Base-by-base conservation (phyloP, 2,329 filamentous ascomycete species). In the Sclerotinia sclerotiorum region DNA sequence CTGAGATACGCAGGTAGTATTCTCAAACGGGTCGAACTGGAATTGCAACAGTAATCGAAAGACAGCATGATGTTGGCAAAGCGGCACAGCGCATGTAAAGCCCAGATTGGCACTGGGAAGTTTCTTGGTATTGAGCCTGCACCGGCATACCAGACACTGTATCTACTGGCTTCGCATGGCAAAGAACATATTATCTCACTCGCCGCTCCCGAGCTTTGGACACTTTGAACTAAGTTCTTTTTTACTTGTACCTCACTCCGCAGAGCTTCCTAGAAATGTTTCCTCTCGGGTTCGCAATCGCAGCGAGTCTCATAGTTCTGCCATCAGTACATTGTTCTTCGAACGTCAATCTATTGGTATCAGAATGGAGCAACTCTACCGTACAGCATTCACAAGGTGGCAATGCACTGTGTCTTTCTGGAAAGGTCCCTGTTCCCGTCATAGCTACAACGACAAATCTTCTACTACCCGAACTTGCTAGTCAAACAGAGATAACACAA, bases 401-500 rank as follows among this genome's bases (percentile, higher is more conserved):
- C 3, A 56, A 56, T n/a, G 32, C 54, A 56, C 19, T 39, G 19
- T 56, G 54, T 11, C n/a, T 56, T 10, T 35, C 29, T 13, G 29
- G 29, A 39, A 56, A 56, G 17, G 54, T 35, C 32, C 19, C 54
- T n/a, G 29, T 63, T 7, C n/a, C 60, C 2, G 15, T 51, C n/a
- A 39, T 15, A 17, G 60, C 48, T 24, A 63, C 19, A 35, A 54
- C 44, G 6, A 52, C 48, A 35, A n/a, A 63, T 11, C 60, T 63
- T 49, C 32, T 51, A 19, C 11, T 63, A 11, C 49, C 48, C 7
- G 19, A 35, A 5, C 48, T 13, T 24, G 17, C 60, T n/a, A 52
- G 32, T 35, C 60, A 63, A 42, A 29, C 29, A 10, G 46, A 63
- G 3, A 27, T 63, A 17, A 63, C 60, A 10, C 60, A 52, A 24